A percentile compares a stretch with the other conserved stretches of the same genome.
phyloP scores from a whole-genome alignment of 2,329 filamentous ascomycete genomes.

The Cyphellophora attinorum region DNA sequence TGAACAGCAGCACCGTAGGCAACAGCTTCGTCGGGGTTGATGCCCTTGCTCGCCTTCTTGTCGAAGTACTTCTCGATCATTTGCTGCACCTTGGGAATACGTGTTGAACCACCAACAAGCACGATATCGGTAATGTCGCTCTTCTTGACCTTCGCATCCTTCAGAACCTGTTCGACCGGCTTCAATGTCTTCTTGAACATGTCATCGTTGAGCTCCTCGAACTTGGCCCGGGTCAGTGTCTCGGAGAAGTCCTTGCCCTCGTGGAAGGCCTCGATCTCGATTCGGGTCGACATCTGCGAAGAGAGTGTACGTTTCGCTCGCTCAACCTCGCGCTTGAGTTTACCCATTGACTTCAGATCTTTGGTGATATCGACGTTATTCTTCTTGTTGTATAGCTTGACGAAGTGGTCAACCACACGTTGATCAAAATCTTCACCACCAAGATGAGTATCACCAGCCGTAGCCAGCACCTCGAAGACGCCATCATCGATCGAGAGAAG shows the following conservation, averaged over 20 bases:
- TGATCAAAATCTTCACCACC: slow-evolving; percentile 99
- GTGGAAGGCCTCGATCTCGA: slow-evolving; percentile 96
- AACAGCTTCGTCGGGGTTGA: slow-evolving; percentile 98
- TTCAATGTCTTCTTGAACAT: slow-evolving; percentile 99
- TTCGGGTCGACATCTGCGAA: slow-evolving; percentile 83
- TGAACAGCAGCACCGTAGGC: slow-evolving; percentile 96
- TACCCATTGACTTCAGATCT: slow-evolving; percentile 96
- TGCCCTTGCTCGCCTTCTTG: slow-evolving; percentile 98
- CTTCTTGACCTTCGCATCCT: slow-evolving; percentile 98
- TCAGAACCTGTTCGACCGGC: slow-evolving; percentile 96
- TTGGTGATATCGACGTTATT: slow-evolving; percentile 84
- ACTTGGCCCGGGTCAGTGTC: slow-evolving; percentile 96
- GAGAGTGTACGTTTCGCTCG: slow-evolving; percentile 98
- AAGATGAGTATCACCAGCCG: slow-evolving; percentile 91
- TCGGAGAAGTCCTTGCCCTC: slow-evolving; percentile 97
- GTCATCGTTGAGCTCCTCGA: slow-evolving; percentile 97
- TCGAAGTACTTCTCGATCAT: slow-evolving; percentile 93
- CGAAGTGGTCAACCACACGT: slow-evolving; percentile 90
- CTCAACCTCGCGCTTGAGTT: slow-evolving; percentile 98
- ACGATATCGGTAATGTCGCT: slow-evolving; percentile 91
- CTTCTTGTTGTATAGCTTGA: slow-evolving; percentile 99
- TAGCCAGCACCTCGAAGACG: slow-evolving; percentile 89
- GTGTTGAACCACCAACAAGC: slow-evolving; percentile 93
- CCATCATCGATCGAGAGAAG: slow-evolving; percentile 85
- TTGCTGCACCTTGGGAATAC: slow-evolving; percentile 94